Conservation (phyloP, 441 rosid genomes). For the California macrophylla region DNA sequence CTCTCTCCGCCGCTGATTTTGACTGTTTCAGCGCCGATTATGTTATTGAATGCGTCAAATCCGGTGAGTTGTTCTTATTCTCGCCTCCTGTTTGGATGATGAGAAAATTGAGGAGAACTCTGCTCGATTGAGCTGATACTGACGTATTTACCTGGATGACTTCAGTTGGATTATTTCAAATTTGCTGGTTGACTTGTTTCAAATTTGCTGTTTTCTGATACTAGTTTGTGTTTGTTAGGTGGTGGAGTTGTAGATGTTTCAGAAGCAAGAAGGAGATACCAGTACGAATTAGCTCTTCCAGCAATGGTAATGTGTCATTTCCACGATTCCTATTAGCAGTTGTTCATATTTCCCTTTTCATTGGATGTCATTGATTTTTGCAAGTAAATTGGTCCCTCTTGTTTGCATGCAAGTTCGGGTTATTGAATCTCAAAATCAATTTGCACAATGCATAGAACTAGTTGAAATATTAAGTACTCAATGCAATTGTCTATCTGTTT, state of each 20-base stretch:
- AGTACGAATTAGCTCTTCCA: constrained; percentile 56
- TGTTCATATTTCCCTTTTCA: neutral
- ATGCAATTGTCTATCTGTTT: neutral
- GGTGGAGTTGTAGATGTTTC: constrained; percentile 54
- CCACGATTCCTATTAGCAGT: neutral
- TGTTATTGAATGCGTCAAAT: constrained; percentile 52
- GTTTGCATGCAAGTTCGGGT: neutral
- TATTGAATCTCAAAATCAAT: neutral
- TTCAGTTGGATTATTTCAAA: neutral
- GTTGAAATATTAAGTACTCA: constrained; percentile 7
- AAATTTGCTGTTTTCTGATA: constrained; percentile 2
- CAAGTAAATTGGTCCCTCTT: neutral
- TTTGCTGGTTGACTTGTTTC: neutral
- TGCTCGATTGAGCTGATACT: neutral
- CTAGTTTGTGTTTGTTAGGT: constrained; percentile 35
- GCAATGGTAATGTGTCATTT: constrained; percentile 35
- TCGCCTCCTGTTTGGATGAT: constrained; percentile 12
- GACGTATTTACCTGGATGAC: neutral
- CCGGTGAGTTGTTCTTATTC: constrained; percentile 32
- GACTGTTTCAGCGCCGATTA: constrained; percentile 72
- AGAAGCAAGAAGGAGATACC: constrained; percentile 45
- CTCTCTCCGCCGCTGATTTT: constrained; percentile 46
- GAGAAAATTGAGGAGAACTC: neutral
- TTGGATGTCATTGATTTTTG: neutral
- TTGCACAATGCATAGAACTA: neutral